These are phyloP conservation scores for Phytophthora crassamura DNA, from an alignment of 352 stramenopile genomes.

Conservation along the genomic window DNA sequence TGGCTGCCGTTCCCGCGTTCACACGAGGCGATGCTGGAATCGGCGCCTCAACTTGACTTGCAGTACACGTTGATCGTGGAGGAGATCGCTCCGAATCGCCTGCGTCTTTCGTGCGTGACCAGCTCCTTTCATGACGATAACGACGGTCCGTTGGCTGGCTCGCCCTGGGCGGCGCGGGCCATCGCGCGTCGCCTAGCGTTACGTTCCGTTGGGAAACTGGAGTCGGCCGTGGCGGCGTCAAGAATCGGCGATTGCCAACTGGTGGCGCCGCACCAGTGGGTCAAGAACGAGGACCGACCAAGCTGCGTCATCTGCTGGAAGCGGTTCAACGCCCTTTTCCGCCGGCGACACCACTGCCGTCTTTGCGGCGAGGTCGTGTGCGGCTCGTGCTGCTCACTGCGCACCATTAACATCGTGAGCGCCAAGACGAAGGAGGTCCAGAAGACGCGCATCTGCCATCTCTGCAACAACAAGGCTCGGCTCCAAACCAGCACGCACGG, in stretches of 20 bases:
- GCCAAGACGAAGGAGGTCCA: conserved; percentile 44
- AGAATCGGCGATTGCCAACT: conserved; percentile 55
- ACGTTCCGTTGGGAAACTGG: conserved; percentile 54
- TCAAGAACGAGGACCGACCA: conserved; percentile 65
- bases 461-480: conserved; percentile 65
- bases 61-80: conserved; percentile 75
- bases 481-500: conserved; percentile 40
- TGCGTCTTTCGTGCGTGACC: conserved; percentile 65
- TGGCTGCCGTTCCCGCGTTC: conserved; percentile 61
- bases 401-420: conserved; percentile 43
- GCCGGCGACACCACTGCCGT: conserved; percentile 68
- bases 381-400: conserved; percentile 56
- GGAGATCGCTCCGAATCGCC: conserved; percentile 50
- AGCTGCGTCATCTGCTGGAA: conserved; percentile 76
- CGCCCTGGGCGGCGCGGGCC: conserved; percentile 37
- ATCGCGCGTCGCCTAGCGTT: conserved; percentile 58
- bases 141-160: conserved; percentile 33
- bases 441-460: conserved; percentile 73
- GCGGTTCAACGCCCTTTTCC: conserved; percentile 61
- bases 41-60: conserved; percentile 46
- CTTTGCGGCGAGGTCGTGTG: conserved; percentile 75
- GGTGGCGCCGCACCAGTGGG: conserved; percentile 59
- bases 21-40: conserved; percentile 35
- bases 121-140: conserved; percentile 61
- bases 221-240: conserved; percentile 53